Percentiles rank a stretch among this genome's conserved stretches.
Conservation (phyloP, 495 filamentous ascomycete species). For the Penicillium verhagenii region DNA sequence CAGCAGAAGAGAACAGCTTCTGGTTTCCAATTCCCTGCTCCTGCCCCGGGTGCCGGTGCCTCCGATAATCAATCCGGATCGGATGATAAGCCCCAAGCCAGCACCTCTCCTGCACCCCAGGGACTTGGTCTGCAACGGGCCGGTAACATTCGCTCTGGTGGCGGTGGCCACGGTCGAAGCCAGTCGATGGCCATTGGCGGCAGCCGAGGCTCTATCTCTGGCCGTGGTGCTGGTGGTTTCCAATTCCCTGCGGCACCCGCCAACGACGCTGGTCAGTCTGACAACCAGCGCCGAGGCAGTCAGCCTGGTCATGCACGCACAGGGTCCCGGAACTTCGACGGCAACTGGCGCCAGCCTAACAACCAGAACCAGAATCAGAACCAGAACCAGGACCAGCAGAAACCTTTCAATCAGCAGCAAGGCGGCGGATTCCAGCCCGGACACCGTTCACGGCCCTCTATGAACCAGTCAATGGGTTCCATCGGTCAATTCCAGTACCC, state of each 20-base stretch:
- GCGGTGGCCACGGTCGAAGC: slow-evolving; percentile 58
- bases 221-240: slow-evolving; percentile 64
- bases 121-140: slow-evolving; percentile 47
- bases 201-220: slow-evolving; percentile 51
- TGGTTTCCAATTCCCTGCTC: slow-evolving; percentile 80
- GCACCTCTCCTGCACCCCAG: slow-evolving; percentile 36
- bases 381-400: slow-evolving; percentile 51
- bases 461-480: slow-evolving; percentile 81
- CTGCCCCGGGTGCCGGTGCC: slow-evolving; percentile 63
- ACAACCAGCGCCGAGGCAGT: slow-evolving; percentile 71
- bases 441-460: slow-evolving; percentile 79
- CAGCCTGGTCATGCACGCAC: slow-evolving; percentile 69
- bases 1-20: slow-evolving; percentile 95
- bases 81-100: slow-evolving; percentile 40
- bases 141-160: slow-evolving; percentile 51
- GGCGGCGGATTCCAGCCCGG: slow-evolving; percentile 79
- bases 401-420: slow-evolving; percentile 62
- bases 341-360: slow-evolving; percentile 93
- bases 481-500: slow-evolving; percentile 90
- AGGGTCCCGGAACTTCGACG: slow-evolving; percentile 89
- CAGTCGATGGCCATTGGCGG: slow-evolving; percentile 68
- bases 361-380: slow-evolving; percentile 54
- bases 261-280: slow-evolving; percentile 52
- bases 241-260: slow-evolving; percentile 68
- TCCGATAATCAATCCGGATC: slow-evolving; percentile 45